phyloP scores from a whole-genome alignment of 164 flowering plant genomes.

The Akebia trifoliata region DNA sequence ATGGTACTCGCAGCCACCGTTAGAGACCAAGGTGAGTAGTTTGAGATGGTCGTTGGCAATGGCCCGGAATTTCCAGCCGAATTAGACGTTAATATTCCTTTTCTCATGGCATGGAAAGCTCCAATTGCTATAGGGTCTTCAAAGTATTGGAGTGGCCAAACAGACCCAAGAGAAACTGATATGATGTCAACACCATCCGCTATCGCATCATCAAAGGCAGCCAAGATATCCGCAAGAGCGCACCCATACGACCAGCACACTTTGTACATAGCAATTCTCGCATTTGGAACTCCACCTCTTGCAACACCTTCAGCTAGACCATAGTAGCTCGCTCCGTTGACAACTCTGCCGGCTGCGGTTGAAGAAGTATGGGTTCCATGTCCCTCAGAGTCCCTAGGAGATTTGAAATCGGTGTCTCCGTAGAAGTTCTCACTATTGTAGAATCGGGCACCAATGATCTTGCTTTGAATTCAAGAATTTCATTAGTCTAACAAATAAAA shows the following conservation, averaged over 20 bases:
- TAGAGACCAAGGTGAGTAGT: constrained; percentile 20
- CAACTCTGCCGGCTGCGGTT: constrained; percentile 18
- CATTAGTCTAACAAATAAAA: too few species aligned
- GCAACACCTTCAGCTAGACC: constrained; percentile 17
- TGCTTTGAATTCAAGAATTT: constrained; percentile 15
- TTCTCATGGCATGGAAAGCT: constrained; percentile 21
- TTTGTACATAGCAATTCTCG: constrained; percentile 21
- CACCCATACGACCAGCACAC: constrained; percentile 21
- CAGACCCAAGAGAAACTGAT: constrained; percentile 18
- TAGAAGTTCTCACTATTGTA: constrained; percentile 13
- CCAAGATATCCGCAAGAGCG: constrained; percentile 14
- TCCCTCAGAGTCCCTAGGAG: constrained; percentile 16
- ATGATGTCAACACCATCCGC: constrained; percentile 26
- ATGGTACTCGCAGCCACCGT: constrained; percentile 24
- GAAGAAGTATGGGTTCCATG: constrained; percentile 26
- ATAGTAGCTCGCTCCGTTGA: constrained; percentile 7
- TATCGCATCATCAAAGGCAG: constrained; percentile 27
- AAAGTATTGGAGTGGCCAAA: background rate
- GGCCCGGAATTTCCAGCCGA: constrained; percentile 23
- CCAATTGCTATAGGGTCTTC: constrained; percentile 21
- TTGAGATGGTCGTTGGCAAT: background rate
- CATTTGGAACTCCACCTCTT: constrained; percentile 16
- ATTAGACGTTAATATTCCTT: constrained; percentile 17
- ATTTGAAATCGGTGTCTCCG: constrained; percentile 8
- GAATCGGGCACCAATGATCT: constrained; percentile 23